Percentiles rank a stretch among this genome's conserved stretches.
phyloP scores from a whole-genome alignment of 2,329 filamentous ascomycete genomes.

The Metarhizium guizhouense region DNA sequence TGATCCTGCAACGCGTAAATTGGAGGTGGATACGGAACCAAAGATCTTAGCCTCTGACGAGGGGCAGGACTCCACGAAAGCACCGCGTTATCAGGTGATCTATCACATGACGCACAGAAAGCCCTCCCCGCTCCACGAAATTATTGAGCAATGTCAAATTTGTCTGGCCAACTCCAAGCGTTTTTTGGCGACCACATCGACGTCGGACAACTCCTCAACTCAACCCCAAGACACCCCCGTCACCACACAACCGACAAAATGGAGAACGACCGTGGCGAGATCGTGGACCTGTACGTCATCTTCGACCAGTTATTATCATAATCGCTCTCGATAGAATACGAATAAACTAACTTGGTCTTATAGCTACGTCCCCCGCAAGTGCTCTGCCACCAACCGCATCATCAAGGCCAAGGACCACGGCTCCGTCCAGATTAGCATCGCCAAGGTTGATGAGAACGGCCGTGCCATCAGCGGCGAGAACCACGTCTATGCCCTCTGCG shows the following conservation, averaged over 20 bases:
- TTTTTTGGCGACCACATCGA: constrained; percentile 19
- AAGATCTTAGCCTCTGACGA: background rate
- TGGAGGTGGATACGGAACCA: background rate
- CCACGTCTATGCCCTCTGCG: constrained; percentile 94
- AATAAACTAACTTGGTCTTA: constrained; percentile 18
- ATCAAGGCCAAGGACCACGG: constrained; percentile 99
- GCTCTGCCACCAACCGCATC: constrained; percentile 98
- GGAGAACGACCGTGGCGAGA: constrained; percentile 99
- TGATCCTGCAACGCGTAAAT: background rate
- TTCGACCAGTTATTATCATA: constrained; percentile 5
- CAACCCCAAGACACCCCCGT: constrained; percentile 17
- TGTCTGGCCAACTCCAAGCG: constrained; percentile 19
- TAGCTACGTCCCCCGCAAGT: constrained; percentile 98
- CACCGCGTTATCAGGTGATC: constrained; percentile 26
- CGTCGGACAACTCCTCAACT: constrained; percentile 16
- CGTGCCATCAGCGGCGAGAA: constrained; percentile 89
- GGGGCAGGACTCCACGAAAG: constrained; percentile 12
- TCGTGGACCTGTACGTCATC: constrained; percentile 86
- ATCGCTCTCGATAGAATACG: constrained; percentile 6
- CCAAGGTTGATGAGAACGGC: constrained; percentile 98
- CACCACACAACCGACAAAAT: constrained; percentile 53
- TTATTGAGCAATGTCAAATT: constrained; percentile 25
- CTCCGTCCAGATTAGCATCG: constrained; percentile 92
- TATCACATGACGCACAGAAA: constrained; percentile 25
- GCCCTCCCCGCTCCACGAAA: constrained; percentile 30